phyloP scores from a whole-genome alignment of 169 alveolate species.

The Besnoitia besnoiti region DNA sequence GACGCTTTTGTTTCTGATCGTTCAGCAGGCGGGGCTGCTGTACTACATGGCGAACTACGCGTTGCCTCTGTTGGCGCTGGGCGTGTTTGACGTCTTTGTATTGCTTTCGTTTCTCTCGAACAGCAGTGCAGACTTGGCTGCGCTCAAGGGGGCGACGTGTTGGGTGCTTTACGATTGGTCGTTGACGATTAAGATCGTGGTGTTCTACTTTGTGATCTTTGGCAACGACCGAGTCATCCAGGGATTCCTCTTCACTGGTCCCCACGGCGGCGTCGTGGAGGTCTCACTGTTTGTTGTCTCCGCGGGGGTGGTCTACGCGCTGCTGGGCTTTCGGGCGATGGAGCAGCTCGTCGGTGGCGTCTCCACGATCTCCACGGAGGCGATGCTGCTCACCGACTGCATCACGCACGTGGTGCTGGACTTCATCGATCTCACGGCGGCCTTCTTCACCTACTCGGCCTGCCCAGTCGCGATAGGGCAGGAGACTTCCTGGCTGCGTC shows the following conservation, averaged over 20 bases:
- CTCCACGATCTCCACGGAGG: slow-evolving; percentile 69
- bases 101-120: slow-evolving; percentile 47
- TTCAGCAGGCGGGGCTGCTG: slow-evolving; percentile 62
- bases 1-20: neutral
- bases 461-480: slow-evolving; percentile 65
- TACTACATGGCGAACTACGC: slow-evolving; percentile 36
- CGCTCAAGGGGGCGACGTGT: slow-evolving; percentile 58
- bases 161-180: slow-evolving; percentile 65
- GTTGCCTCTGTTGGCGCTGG: slow-evolving; percentile 3
- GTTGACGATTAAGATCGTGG: slow-evolving; percentile 21
- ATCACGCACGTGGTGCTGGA: slow-evolving; percentile 74
- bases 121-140: slow-evolving; percentile 47
- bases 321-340: slow-evolving; percentile 73
- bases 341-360: slow-evolving; percentile 71
- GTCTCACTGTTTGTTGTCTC: slow-evolving; percentile 51
- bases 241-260: slow-evolving; percentile 24
- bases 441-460: slow-evolving; percentile 68
- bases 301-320: slow-evolving; percentile 70
- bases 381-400: slow-evolving; percentile 73
- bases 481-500: slow-evolving; percentile 72
- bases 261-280: slow-evolving; percentile 38
- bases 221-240: neutral
- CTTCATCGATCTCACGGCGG: slow-evolving; percentile 69
- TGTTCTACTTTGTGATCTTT: slow-evolving; percentile 48
- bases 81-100: slow-evolving; percentile 1